These are phyloP conservation scores for Leccinum glutinopallens DNA, from an alignment of 1,284 basidiomycete species.

Conservation along the genomic window DNA sequence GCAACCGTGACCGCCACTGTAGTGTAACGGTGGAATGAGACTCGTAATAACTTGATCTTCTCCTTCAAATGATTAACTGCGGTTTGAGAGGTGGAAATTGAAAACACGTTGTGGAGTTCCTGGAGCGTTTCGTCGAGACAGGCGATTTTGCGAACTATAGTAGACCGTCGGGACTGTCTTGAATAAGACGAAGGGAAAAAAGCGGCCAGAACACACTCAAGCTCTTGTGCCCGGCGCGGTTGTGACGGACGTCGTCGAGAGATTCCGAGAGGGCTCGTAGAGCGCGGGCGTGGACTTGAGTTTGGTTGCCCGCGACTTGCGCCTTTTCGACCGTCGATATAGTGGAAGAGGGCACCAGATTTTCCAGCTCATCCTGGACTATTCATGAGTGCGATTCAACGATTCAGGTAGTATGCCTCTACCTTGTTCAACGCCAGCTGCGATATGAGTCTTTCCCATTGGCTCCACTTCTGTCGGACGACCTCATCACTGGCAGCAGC, in stretches of 20 bases:
- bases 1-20: too few species aligned
- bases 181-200: neutral
- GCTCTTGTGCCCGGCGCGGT: constrained; percentile 51
- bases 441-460: constrained; percentile 78
- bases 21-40: too few species aligned
- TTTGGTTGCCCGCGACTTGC: constrained; percentile 43
- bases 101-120: neutral
- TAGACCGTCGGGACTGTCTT: neutral
- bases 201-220: neutral
- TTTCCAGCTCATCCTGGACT: constrained; percentile 66
- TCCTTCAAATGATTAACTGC: neutral
- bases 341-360: constrained; percentile 68
- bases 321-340: constrained; percentile 38
- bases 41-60: neutral
- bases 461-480: constrained; percentile 81
- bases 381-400: constrained; percentile 7
- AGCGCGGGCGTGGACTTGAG: constrained; percentile 67
- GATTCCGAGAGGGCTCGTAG: constrained; percentile 81
- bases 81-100: neutral
- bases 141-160: neutral
- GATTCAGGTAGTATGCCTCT: neutral
- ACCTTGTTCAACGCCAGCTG: constrained; percentile 79
- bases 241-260: constrained; percentile 72
- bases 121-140: neutral
- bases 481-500: constrained; percentile 76